Evolutionary conservation across 371 early-diverging fungal species (phyloP), one percentile per base, ranked within the genome.

Genomic region (Mucor circinelloides): DNA sequence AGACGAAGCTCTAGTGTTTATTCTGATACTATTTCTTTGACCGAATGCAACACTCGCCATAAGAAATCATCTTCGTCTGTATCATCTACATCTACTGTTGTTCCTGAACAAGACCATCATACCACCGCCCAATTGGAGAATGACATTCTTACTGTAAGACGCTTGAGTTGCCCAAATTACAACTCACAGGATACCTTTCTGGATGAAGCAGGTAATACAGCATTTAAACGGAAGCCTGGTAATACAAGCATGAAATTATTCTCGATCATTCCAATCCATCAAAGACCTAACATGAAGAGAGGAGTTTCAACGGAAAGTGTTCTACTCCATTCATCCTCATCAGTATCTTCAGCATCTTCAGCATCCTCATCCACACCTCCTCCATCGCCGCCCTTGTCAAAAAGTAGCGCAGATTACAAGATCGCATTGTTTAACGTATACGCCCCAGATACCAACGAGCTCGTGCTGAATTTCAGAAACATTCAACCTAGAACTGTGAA

Each of bases 401-500:
- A 36, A n/a, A 57, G 12, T 9, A 50, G 23, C 3, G 10, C 50
- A 8, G 50, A 42, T 9, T 34, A 52, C 34, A 50, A 54, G 21
- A 12, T 2, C 6, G 0, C 21, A 7, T 19, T 70, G 1, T 56
- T 48, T 27, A 58, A 34, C 48, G 44, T 71, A 10, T 58, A 58
- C 34, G 42, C 36, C 15, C 71, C 71, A 19, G 10, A 59, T 31
- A 38, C 71, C 10, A 46, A 66, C 15, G 46, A 69, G 2, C 25
- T 59, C 5, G 28, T 76, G 1, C n/a, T 76, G 19, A 21, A 59
- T 8, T 68, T 73, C 36, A 21, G 44, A 8, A 17, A 52, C n/a
- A 67, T 76, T n/a, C 64, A 68, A 23, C 69, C 73, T 0, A 62
- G 76, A 42, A 46, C 58, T 9, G 48, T 32, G 10, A 64, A 58